A percentile compares a stretch with the other conserved stretches of the same genome.
phyloP scores from a whole-genome alignment of 768 basidiomycete genomes.

The Trametes sanguinea region DNA sequence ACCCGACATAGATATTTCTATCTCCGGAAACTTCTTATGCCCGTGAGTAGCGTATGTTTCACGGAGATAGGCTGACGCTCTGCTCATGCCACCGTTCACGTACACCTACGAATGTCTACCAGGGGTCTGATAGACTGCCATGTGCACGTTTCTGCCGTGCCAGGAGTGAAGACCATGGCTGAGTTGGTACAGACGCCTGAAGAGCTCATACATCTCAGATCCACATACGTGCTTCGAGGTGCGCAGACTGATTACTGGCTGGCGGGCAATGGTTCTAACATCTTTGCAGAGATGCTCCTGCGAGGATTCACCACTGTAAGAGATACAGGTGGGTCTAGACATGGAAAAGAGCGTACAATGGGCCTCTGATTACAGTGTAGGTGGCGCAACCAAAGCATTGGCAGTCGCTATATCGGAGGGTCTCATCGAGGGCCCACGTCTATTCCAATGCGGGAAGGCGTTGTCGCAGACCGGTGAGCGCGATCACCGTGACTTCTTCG shows the following conservation, averaged over 20 bases:
- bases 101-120: not conserved
- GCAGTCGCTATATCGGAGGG: conserved; percentile 43
- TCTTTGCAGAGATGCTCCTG: conserved; percentile 37
- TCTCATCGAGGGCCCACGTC: conserved; percentile 38
- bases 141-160: conserved; percentile 45
- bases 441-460: conserved; percentile 43
- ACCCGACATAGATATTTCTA: conserved; percentile 29
- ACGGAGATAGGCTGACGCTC: not conserved
- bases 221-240: conserved; percentile 42
- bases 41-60: conserved; percentile 31
- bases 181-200: conserved; percentile 37
- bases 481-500: not conserved
- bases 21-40: conserved; percentile 40
- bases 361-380: not conserved
- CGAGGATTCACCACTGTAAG: conserved; percentile 44
- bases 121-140: conserved; percentile 48
- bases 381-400: conserved; percentile 40
- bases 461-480: conserved; percentile 40
- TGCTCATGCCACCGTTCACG: not conserved
- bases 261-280: not conserved
- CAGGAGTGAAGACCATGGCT: conserved; percentile 41
- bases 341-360: not conserved
- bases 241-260: not conserved
- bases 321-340: conserved; percentile 33
- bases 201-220: conserved; percentile 38